Evolutionary conservation across 1,284 basidiomycete species (phyloP), one percentile per base, ranked within the genome.

Genomic region (Sphagnurus paluster): DNA sequence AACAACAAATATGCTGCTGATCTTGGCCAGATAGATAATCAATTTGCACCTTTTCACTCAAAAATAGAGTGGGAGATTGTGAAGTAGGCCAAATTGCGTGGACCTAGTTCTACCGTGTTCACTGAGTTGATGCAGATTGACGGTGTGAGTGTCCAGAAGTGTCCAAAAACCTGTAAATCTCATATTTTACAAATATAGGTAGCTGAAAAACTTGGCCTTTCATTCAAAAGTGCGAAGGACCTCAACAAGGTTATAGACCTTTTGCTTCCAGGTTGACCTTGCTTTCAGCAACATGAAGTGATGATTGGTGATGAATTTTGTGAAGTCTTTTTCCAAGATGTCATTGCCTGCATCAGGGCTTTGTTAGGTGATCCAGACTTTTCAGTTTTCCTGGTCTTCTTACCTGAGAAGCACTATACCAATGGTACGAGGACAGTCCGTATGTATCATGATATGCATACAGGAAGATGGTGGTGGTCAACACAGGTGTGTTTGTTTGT

Each of bases 51-150:
- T 1, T 62, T 62, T 48, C 17, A 39, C 3, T 60, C 55, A 2
- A 50, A 59, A 37, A 21, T 61, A 17, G 66, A 68, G 11, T 69
- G 64, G 66, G 63, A 66, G 24, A 44, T 68, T 20, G 66, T 62
- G 1, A 33, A 39, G 1, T 69, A 66, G 66, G 64, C 65, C 8
- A 67, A 67, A 42, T 42, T 61, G 7, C 56, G 55, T 16, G 62
- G 65, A 0, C 54, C 59, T 2, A 53, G 61, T 6, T 64, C 63
- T 5, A 65, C 58, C 3, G 66, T 62, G 4, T 58, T 66, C 33
- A 59, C 44, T 10, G 44, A 67, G 10, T 48, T 68, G 8, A 45
- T 67, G 34, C 28, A 42, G n/a, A 65, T 67, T 20, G 44, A 60
- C 6, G 63, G 65, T 9, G 64, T 67, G 45, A 41, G 63, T 45